phyloP scores from a whole-genome alignment of 1,284 basidiomycete species.

The Moesziomyces sp. region DNA sequence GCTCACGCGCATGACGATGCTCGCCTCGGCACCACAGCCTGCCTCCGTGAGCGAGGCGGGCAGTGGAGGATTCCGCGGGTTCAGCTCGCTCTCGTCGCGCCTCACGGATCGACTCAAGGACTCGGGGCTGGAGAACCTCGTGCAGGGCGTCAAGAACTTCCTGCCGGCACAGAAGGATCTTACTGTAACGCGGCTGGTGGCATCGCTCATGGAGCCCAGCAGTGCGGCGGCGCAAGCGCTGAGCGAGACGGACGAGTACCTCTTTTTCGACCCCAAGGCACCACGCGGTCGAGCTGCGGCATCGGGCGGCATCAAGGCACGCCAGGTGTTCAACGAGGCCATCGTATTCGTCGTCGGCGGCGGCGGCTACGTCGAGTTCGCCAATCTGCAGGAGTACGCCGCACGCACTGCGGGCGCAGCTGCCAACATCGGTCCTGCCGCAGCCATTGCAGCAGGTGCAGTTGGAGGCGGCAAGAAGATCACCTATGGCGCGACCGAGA shows the following conservation, averaged over 20 bases:
- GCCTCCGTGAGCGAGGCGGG: conserved; percentile 67
- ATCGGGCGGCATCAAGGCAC: conserved; percentile 36
- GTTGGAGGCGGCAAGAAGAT: conserved; percentile 72
- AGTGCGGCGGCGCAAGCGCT: conserved; percentile 77
- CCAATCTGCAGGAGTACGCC: conserved; percentile 75
- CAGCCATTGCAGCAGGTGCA: conserved; percentile 53
- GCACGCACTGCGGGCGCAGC: conserved; percentile 76
- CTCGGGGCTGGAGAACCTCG: conserved; percentile 89
- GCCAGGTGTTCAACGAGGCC: conserved; percentile 80
- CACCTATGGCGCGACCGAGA: conserved; percentile 95
- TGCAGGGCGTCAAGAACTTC: conserved; percentile 98
- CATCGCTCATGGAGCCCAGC: conserved; percentile 96
- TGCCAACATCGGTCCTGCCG: conserved; percentile 66
- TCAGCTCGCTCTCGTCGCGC: conserved; percentile 78
- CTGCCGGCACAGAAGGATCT: conserved; percentile 93
- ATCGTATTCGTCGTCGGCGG: conserved; percentile 96
- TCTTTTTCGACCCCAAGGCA: conserved; percentile 84
- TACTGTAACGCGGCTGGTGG: conserved; percentile 89
- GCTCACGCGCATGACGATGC: conserved; percentile 93
- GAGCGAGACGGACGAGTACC: conserved; percentile 90
- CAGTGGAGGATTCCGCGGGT: conserved; percentile 84
- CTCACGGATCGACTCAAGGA: conserved; percentile 89
- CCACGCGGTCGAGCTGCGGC: conserved; percentile 40
- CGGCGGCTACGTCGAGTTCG: conserved; percentile 96
- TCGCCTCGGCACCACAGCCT: conserved; percentile 79